phyloP scores from a whole-genome alignment of 208 protist species.

The Leishmania arabica region DNA sequence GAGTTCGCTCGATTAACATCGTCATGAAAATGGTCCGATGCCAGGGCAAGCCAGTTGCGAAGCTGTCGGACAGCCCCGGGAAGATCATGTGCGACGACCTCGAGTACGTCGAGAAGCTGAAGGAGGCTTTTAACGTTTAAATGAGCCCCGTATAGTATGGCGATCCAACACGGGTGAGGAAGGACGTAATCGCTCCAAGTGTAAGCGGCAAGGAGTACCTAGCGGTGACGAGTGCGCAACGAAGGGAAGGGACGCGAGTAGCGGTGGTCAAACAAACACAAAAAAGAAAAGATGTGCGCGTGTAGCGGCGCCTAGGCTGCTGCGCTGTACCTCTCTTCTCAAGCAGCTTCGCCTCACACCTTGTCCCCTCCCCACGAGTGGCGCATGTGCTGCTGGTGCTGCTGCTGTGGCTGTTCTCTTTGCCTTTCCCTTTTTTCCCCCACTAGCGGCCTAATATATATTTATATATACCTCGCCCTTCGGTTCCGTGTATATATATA shows the following conservation, averaged over 20 bases:
- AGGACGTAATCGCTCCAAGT: not conserved
- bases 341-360: not conserved
- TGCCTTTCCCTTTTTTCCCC: not conserved
- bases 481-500: not conserved
- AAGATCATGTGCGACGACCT: constrained; percentile 75
- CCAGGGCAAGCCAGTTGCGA: constrained; percentile 85
- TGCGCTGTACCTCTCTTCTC: not conserved
- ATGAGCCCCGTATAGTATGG: constrained; percentile 19
- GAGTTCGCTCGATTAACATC: constrained; percentile 78
- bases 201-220: not conserved
- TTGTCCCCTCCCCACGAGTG: not conserved
- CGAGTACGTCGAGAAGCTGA: constrained; percentile 62
- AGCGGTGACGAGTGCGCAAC: not conserved
- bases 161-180: not conserved
- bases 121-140: constrained; percentile 62
- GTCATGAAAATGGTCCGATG: constrained; percentile 93
- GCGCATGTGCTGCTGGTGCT: not conserved
- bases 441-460: too few species aligned
- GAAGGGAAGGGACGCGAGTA: not conserved
- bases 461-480: not conserved
- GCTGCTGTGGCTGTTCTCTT: not conserved
- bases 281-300: not conserved
- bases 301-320: not conserved
- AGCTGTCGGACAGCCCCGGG: constrained; percentile 86
- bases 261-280: not conserved